phyloP scores from a whole-genome alignment of 805 yeast genomes.

The Suhomyces prunicola region DNA sequence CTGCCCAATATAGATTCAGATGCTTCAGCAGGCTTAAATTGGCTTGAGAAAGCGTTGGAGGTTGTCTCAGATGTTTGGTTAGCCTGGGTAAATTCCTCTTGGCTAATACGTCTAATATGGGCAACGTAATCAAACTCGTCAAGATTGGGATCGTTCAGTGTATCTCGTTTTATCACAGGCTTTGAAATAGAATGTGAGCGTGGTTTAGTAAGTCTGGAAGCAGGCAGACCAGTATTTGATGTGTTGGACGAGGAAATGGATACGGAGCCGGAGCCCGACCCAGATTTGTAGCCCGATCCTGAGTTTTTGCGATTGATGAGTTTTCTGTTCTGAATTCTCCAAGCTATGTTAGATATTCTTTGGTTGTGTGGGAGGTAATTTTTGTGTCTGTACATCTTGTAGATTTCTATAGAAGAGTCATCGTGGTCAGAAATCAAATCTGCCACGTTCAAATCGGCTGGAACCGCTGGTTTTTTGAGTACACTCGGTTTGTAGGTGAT shows the following conservation, averaged over 20 bases:
- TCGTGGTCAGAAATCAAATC: conserved; percentile 33
- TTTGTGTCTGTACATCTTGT: conserved; percentile 41
- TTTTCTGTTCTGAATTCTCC: conserved; percentile 43
- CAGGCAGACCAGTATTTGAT: not conserved
- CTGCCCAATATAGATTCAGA: not conserved
- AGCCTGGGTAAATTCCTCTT: conserved; percentile 28
- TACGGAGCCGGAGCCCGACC: not conserved
- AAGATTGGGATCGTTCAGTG: conserved; percentile 22
- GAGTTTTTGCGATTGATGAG: conserved; percentile 8
- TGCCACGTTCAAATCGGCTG: conserved; percentile 1
- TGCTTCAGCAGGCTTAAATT: not conserved
- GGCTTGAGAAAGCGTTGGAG: not conserved
- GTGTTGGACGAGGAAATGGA: not conserved
- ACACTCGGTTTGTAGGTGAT: conserved; percentile 10
- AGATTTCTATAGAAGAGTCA: conserved; percentile 35
- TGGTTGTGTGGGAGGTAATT: conserved; percentile 40
- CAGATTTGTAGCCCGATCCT: not conserved
- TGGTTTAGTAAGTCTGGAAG: not conserved
- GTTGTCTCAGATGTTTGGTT: not conserved
- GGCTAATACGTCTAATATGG: conserved; percentile 40
- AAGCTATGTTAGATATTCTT: conserved; percentile 42
- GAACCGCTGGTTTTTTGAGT: conserved; percentile 2
- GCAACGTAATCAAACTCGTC: conserved; percentile 47
- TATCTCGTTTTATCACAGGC: conserved; percentile 2
- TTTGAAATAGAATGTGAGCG: conserved; percentile 1